phyloP scores from a whole-genome alignment of 2,329 filamentous ascomycete species.

The Aureobasidium namibiae region DNA sequence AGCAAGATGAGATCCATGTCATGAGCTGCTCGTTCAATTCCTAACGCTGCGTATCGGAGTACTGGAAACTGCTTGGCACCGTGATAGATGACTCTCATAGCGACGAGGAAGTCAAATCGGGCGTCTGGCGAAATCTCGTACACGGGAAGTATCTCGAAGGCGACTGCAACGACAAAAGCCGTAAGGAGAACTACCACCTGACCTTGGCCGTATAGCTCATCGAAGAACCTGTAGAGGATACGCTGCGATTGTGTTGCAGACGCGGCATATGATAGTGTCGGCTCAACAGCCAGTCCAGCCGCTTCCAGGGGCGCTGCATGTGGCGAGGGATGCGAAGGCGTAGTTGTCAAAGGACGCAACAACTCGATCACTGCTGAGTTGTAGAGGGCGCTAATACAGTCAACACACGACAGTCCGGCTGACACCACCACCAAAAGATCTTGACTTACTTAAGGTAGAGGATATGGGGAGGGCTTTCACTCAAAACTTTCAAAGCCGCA shows the following conservation, averaged over 20 bases:
- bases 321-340: background rate
- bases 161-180: background rate
- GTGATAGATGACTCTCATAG: background rate
- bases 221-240: background rate
- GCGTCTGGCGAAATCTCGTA: background rate
- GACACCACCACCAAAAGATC: too few species aligned
- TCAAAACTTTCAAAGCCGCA: too few species aligned
- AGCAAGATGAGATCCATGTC: background rate
- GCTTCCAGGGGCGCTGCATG: background rate
- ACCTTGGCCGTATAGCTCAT: background rate
- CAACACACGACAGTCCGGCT: too few species aligned
- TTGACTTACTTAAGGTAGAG: too few species aligned
- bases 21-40: background rate
- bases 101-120: background rate
- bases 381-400: background rate
- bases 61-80: background rate
- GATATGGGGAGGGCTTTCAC: too few species aligned
- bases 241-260: background rate
- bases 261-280: background rate
- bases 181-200: background rate
- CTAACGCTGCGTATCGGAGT: background rate
- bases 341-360: background rate
- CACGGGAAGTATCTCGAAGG: background rate
- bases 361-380: background rate
- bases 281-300: background rate